These are phyloP conservation scores for Rhododendron molle DNA, from an alignment of 148 eudicot species.

Conservation along the genomic window DNA sequence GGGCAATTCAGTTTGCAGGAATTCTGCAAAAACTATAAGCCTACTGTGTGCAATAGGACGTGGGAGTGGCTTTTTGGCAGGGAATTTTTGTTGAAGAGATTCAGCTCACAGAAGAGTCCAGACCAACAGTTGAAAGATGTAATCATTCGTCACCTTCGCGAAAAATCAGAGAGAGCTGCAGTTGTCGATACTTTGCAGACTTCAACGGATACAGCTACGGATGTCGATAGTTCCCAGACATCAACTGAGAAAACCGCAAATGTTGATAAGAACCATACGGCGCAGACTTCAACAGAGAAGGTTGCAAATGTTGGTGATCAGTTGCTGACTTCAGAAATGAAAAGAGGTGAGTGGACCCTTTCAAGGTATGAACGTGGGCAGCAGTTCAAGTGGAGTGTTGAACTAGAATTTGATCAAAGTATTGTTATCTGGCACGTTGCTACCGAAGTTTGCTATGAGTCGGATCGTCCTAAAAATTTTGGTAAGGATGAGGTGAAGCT, in stretches of 20 bases:
- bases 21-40: not conserved
- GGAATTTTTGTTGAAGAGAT: not conserved
- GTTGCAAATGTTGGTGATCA: not conserved
- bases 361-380: fast-evolving
- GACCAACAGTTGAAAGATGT: not conserved
- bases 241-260: not conserved
- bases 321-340: not conserved
- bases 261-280: too few species aligned
- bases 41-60: not conserved
- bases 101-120: not conserved
- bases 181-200: not conserved
- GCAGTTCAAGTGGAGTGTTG: not conserved
- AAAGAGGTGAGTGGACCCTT: not conserved
- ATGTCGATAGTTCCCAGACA: not conserved
- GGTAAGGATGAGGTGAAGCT: not conserved
- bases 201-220: not conserved
- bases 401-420: not conserved
- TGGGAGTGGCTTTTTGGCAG: not conserved
- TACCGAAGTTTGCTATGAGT: not conserved
- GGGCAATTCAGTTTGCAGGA: not conserved
- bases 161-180: not conserved
- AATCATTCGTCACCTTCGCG: not conserved
- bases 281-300: not conserved
- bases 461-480: not conserved
- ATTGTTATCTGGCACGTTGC: constrained; percentile 2